These are phyloP conservation scores for Bromus sterilis DNA, from an alignment of 176 grass and related monocot species.

Conservation along the genomic window DNA sequence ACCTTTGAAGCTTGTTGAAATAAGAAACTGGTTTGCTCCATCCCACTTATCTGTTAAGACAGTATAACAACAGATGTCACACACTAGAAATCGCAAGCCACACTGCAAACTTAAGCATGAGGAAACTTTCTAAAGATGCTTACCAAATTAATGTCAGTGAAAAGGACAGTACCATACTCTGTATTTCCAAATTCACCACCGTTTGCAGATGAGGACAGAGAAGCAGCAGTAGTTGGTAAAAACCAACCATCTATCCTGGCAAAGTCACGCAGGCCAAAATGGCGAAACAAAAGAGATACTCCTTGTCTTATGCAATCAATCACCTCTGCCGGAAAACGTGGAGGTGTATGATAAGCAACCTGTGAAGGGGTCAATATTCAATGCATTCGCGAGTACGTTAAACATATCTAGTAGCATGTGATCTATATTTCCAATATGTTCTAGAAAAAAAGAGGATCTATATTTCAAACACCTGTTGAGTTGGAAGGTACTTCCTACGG, in stretches of 20 bases:
- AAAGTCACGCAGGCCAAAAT: constrained; percentile 67
- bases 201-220: constrained; percentile 34
- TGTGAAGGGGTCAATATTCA: constrained; percentile 32
- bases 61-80: constrained; percentile 7
- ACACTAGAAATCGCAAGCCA: not conserved
- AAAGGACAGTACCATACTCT: constrained; percentile 65
- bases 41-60: constrained; percentile 82
- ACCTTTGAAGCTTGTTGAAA: constrained; percentile 98
- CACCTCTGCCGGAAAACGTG: constrained; percentile 70
- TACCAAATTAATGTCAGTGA: constrained; percentile 96
- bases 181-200: constrained; percentile 51
- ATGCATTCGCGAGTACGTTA: not conserved
- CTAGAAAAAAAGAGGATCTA: not conserved
- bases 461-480: constrained; percentile 50
- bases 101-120: not conserved
- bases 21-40: constrained; percentile 98
- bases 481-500: constrained; percentile 91
- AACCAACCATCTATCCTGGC: constrained; percentile 97
- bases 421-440: not conserved
- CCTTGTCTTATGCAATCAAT: constrained; percentile 88
- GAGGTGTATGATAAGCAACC: constrained; percentile 93
- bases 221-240: constrained; percentile 42
- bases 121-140: constrained; percentile 10
- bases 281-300: constrained; percentile 52
- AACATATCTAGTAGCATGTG: not conserved